Conservation (phyloP, 1,139 yeast species). For the Blastobotrys apis region DNA sequence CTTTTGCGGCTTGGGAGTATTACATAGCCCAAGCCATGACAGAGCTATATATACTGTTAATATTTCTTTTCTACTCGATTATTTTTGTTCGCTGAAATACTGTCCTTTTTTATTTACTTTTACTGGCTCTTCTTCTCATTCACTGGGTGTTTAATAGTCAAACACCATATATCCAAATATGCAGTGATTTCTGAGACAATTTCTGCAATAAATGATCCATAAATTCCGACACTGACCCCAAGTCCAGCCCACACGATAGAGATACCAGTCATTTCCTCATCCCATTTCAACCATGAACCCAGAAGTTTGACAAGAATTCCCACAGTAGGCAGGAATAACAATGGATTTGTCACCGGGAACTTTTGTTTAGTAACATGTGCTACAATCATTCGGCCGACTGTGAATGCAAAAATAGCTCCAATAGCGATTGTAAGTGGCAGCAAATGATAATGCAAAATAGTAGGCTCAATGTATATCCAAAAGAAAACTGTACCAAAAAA, state of each 20-base stretch:
- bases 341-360: conserved; percentile 70
- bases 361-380: conserved; percentile 78
- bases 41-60: no score
- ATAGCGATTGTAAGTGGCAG: conserved; percentile 63
- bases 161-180: conserved; percentile 79
- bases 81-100: no score
- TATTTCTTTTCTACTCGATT: no score
- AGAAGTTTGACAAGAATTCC: conserved; percentile 46
- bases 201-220: conserved; percentile 74
- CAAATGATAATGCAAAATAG: conserved; percentile 44
- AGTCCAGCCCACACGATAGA: conserved; percentile 60
- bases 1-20: no score
- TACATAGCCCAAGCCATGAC: no score
- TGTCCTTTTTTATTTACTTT: no score
- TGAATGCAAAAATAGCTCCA: conserved; percentile 74
- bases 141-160: conserved; percentile 77
- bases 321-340: conserved; percentile 59
- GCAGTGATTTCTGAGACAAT: conserved; percentile 78
- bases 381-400: conserved; percentile 84
- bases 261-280: conserved; percentile 23
- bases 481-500: conserved; percentile 56
- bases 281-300: conserved; percentile 31
- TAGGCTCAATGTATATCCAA: conserved; percentile 45
- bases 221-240: conserved; percentile 73
- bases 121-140: conserved; percentile 41